Evolutionary conservation across 2,329 filamentous ascomycete species (phyloP).

Genomic region (Aspergillus awamori): DNA sequence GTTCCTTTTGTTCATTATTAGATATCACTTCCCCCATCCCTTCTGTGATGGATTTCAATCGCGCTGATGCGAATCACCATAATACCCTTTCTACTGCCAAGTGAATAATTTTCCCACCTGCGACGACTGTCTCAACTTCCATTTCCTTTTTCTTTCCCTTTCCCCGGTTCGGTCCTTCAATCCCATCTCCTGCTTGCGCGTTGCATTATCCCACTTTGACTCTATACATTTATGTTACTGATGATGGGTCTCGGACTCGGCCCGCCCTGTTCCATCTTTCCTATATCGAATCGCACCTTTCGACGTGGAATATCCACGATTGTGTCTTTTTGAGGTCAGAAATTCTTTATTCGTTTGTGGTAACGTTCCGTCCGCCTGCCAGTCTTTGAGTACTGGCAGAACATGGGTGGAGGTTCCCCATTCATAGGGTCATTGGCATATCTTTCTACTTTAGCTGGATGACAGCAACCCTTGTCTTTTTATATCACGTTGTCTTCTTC

Average conservation of each 20-base stretch:
- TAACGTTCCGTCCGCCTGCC: not conserved
- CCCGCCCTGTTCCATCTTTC: not conserved
- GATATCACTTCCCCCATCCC: not conserved
- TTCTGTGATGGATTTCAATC: not conserved
- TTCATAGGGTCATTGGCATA: not conserved
- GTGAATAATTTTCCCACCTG: not conserved
- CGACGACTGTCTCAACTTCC: not conserved
- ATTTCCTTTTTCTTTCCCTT: not conserved
- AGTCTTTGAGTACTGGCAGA: not conserved
- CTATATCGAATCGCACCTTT: not conserved
- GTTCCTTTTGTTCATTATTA: conserved; percentile 1
- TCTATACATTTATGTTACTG: not conserved
- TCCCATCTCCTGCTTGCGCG: not conserved
- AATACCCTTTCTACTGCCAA: conserved; percentile 8
- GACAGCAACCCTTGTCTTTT: not conserved
- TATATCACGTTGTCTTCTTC: conserved; percentile 9
- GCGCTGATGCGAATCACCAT: not conserved
- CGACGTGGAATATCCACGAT: not conserved
- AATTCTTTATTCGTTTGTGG: not conserved
- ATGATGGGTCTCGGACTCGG: not conserved
- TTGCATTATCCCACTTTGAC: not conserved
- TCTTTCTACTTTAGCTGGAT: not conserved
- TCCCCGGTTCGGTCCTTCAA: not conserved
- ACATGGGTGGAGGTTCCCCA: not conserved
- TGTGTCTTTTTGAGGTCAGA: not conserved